These are phyloP conservation scores for Rhizophagus prolifer DNA, from an alignment of 192 early-diverging fungal species.

Conservation along the genomic window DNA sequence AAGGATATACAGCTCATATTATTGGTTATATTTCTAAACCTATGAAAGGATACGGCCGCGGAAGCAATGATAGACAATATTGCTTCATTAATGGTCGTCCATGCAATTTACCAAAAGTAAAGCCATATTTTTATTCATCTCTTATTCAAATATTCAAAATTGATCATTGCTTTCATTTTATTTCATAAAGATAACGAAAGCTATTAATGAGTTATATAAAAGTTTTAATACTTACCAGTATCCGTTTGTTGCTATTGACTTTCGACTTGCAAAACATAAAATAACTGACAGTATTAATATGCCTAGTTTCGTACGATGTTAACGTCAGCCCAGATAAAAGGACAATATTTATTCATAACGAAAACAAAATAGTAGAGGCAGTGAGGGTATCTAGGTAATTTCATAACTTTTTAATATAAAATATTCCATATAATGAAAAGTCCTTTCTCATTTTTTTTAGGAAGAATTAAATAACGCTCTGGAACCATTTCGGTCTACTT, in stretches of 20 bases:
- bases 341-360: conserved; percentile 82
- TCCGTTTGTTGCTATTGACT: conserved; percentile 73
- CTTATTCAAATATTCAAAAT: not conserved
- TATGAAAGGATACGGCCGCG: conserved; percentile 65
- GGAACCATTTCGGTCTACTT: conserved; percentile 60
- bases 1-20: conserved; percentile 28
- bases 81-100: conserved; percentile 90
- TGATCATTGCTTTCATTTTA: conserved; percentile 10
- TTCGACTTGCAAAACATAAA: conserved; percentile 49
- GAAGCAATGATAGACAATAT: conserved; percentile 80
- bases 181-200: conserved; percentile 54
- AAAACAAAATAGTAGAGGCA: conserved; percentile 54
- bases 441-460: conserved; percentile 23
- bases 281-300: not conserved
- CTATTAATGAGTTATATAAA: conserved; percentile 83
- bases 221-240: conserved; percentile 68
- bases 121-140: not conserved
- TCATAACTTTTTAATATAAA: not conserved
- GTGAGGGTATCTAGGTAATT: conserved; percentile 39
- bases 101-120: conserved; percentile 76
- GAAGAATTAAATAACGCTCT: conserved; percentile 49
- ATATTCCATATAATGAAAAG: not conserved
- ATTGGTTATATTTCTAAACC: conserved; percentile 64
- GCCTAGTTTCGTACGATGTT: conserved; percentile 71
- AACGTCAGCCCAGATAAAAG: conserved; percentile 96